Evolutionary conservation across 2,329 filamentous ascomycete species (phyloP).

Genomic region (Penicillium concentricum): DNA sequence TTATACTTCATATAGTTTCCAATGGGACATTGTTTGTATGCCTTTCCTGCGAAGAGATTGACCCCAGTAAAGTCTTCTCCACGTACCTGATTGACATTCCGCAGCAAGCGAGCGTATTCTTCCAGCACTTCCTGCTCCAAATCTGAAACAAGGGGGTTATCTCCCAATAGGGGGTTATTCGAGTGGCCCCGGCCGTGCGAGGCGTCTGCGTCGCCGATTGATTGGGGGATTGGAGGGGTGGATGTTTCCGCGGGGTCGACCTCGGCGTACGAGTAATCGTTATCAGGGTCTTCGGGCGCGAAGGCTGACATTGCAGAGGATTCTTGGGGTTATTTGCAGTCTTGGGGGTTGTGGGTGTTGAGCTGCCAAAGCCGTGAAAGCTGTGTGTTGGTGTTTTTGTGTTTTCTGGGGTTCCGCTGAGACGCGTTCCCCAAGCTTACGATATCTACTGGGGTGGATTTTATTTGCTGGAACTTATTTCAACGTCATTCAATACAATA

Average conservation of each 20-base stretch:
- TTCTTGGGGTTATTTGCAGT: background rate
- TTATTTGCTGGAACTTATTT: background rate
- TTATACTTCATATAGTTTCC: background rate
- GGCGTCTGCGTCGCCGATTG: conserved; percentile 16
- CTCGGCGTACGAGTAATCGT: conserved; percentile 20
- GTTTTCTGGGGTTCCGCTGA: conserved; percentile 5
- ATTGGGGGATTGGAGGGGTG: conserved; percentile 18
- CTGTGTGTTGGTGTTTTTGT: background rate
- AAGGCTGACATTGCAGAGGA: conserved; percentile 22
- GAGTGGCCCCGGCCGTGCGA: conserved; percentile 19
- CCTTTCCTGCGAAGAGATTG: background rate
- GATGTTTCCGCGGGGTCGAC: conserved; percentile 18
- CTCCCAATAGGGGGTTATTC: conserved; percentile 40
- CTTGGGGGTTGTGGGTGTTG: background rate
- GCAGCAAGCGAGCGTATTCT: conserved; percentile 82
- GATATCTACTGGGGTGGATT: background rate
- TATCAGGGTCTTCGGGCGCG: conserved; percentile 20
- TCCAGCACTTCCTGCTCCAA: conserved; percentile 93
- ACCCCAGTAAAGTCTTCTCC: background rate
- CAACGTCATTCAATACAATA: background rate
- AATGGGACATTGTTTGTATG: background rate
- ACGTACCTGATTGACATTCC: conserved; percentile 83
- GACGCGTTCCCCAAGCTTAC: conserved; percentile 2
- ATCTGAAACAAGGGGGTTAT: conserved; percentile 57
- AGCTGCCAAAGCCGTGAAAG: background rate